Evolutionary conservation across 148 eudicot species (phyloP), one percentile per base, ranked within the genome.

Genomic region (Fagopyrum tataricum): DNA sequence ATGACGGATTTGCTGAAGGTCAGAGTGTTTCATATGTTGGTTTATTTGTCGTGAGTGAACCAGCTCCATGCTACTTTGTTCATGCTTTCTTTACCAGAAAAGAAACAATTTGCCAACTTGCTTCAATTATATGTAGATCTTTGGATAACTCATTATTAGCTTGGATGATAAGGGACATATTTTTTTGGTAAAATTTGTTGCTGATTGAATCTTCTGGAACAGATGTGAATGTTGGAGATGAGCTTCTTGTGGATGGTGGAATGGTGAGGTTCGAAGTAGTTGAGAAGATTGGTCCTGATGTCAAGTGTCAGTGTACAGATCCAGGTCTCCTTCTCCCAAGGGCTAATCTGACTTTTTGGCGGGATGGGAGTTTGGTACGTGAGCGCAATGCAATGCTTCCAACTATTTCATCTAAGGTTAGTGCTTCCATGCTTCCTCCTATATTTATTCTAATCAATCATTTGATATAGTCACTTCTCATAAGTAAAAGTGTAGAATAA

Each of bases 371-470:
- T 62, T 79, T 91, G 76, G 98, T 93, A 48, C 87, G 98, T 43
- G 98, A 93, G 79, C 94, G 97, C 48, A 93, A 93, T 70, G 88
- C 98, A 48, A 93, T 91, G 97, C 98, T 93, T 46, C 97, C 97
- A 21, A 93, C 98, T 31, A 87, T 93, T 76, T 93, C 96, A 55
- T 81, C 98, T 12, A 93, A 93, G 96, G 97, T 93, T 70, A 73
- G 86, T 78, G 40, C 68, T 51, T 75, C 49, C 31, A 42, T 55
- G 11, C 24, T 21, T 55, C 21, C 61, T 14, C n/a, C 69, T 4
- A 5, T 64, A 64, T 64, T 31, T 15, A 14, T 37, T 39, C n/a
- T 64, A 15, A 64, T 31, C 69, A 37, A 0, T 64, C 14, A 39
- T 64, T 64, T 64, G 8, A 64, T 31, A 64, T 64, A 9, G 44